Conservation (phyloP, 2,329 filamentous ascomycete genomes). For the Curvularia sp. region DNA sequence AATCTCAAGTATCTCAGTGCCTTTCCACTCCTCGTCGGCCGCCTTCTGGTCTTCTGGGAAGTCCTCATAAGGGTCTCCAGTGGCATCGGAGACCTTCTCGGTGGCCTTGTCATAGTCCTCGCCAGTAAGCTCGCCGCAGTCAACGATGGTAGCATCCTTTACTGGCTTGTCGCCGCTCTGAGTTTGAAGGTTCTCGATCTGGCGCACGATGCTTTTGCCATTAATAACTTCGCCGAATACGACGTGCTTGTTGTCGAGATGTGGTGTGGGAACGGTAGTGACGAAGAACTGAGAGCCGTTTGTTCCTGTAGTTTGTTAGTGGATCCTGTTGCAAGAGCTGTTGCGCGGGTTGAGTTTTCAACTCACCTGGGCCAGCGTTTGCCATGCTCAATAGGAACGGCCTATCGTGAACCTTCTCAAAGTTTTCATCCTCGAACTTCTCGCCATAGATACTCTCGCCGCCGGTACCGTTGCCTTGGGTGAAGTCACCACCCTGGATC, state of each 20-base stretch:
- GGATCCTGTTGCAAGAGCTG: background rate
- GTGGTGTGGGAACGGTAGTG: constrained; percentile 92
- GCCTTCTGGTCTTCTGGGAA: constrained; percentile 82
- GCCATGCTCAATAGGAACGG: constrained; percentile 97
- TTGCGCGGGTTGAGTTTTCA: background rate
- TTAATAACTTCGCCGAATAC: constrained; percentile 94
- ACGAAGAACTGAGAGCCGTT: constrained; percentile 99
- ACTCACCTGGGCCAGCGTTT: constrained; percentile 87
- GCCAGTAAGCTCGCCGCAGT: constrained; percentile 85
- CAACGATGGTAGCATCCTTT: constrained; percentile 67
- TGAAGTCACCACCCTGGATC: constrained; percentile 98
- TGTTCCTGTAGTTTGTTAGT: constrained; percentile 65
- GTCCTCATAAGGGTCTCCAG: constrained; percentile 93
- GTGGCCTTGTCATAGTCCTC: constrained; percentile 71
- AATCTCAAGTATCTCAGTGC: constrained; percentile 75
- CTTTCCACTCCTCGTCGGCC: constrained; percentile 65
- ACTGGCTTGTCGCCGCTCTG: constrained; percentile 77
- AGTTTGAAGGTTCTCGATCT: constrained; percentile 84
- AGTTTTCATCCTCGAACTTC: constrained; percentile 98
- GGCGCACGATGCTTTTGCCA: constrained; percentile 88
- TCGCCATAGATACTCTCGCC: constrained; percentile 97
- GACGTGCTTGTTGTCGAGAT: constrained; percentile 95
- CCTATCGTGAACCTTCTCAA: constrained; percentile 86
- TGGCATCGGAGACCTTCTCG: constrained; percentile 75
- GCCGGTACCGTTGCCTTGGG: constrained; percentile 89